Evolutionary conservation across 2,329 filamentous ascomycete genomes (phyloP).

Genomic region (Arthrobotrys sinensis): DNA sequence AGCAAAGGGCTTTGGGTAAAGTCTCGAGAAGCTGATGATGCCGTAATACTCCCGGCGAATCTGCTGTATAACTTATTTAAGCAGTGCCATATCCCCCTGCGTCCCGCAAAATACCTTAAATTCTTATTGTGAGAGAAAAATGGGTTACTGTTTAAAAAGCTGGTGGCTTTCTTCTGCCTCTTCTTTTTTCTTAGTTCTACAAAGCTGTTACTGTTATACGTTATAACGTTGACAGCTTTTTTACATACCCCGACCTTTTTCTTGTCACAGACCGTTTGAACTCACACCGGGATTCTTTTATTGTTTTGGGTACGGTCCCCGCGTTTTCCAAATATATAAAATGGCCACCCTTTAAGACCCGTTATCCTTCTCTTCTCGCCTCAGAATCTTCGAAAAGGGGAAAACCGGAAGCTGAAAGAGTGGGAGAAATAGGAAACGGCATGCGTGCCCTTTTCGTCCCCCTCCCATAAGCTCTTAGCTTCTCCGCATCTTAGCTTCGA

Average conservation of each 20-base stretch:
- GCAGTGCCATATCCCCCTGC: slow-evolving; percentile 51
- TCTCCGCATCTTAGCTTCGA: slow-evolving; percentile 55
- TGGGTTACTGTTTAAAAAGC: neutral
- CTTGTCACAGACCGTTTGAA: slow-evolving; percentile 42
- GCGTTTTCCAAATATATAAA: slow-evolving; percentile 47
- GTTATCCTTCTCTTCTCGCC: slow-evolving; percentile 38
- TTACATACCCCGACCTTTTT: neutral
- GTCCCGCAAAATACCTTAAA: slow-evolving; percentile 4
- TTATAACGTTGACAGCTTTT: neutral
- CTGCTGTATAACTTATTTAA: slow-evolving; percentile 48
- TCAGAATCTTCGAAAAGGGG: slow-evolving; percentile 53
- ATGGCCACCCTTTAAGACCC: neutral
- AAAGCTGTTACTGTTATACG: slow-evolving; percentile 22
- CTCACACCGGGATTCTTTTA: slow-evolving; percentile 38
- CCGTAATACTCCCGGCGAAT: slow-evolving; percentile 19
- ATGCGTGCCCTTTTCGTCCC: slow-evolving; percentile 49
- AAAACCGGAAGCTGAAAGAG: slow-evolving; percentile 44
- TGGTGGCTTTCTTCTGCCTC: too few relatives aligned
- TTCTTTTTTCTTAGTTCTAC: slow-evolving; percentile 1
- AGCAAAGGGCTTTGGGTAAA: neutral
- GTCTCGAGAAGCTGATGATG: neutral
- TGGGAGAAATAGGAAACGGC: slow-evolving; percentile 54
- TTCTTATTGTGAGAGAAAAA: slow-evolving; percentile 1
- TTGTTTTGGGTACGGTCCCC: slow-evolving; percentile 20
- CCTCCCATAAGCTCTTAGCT: slow-evolving; percentile 3